These are phyloP conservation scores for Exophiala bonariae DNA, from an alignment of 2,329 filamentous ascomycete genomes.

Conservation along the genomic window DNA sequence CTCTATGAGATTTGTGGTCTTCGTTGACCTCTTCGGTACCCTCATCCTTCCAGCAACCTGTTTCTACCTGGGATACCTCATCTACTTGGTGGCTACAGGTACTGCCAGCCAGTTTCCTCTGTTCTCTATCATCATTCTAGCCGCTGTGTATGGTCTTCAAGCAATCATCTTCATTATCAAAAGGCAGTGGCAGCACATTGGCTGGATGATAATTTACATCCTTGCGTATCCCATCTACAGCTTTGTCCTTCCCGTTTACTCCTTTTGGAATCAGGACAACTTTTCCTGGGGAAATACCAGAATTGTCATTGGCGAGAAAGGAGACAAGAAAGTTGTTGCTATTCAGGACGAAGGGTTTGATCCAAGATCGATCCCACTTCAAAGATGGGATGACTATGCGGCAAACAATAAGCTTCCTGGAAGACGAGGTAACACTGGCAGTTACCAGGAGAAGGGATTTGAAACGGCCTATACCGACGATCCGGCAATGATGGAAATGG, in stretches of 20 bases:
- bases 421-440: conserved; percentile 67
- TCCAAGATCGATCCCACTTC: conserved; percentile 86
- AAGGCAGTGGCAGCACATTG: conserved; percentile 96
- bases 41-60: conserved; percentile 88
- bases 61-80: conserved; percentile 81
- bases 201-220: conserved; percentile 99
- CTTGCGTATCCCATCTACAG: conserved; percentile 94
- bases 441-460: conserved; percentile 47
- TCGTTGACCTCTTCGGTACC: conserved; percentile 90
- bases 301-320: conserved; percentile 93
- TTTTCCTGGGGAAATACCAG: conserved; percentile 99
- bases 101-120: conserved; percentile 72
- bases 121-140: conserved; percentile 86
- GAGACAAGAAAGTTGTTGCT: conserved; percentile 84
- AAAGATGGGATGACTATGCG: conserved; percentile 97
- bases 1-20: conserved; percentile 94
- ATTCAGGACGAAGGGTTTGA: conserved; percentile 83
- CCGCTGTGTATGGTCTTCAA: conserved; percentile 90
- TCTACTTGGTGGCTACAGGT: conserved; percentile 72
- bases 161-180: conserved; percentile 95
- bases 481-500: conserved; percentile 77
- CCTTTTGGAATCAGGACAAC: conserved; percentile 99
- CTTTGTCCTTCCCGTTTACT: conserved; percentile 88
- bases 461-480: conserved; percentile 73
- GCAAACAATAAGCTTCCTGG: conserved; percentile 83